Base-by-base conservation (phyloP, 2,329 filamentous ascomycete genomes). In the Celoporthe dispersa region DNA sequence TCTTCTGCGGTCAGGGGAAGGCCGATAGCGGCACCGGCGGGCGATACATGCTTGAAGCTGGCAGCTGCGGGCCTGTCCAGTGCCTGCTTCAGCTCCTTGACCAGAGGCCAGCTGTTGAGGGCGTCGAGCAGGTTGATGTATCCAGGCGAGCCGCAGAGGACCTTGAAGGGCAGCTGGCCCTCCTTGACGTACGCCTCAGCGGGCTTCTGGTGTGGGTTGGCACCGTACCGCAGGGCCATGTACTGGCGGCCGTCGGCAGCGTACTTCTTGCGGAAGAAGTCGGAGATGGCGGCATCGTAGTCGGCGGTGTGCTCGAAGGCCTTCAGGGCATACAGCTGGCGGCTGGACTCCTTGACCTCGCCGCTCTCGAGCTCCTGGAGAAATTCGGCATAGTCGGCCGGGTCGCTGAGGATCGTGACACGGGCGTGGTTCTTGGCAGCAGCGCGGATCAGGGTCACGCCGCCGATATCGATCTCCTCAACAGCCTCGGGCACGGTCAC, bases 21-120 rank as follows among this genome's bases (percentile, higher is more conserved):
- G 75, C 94, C 96, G 77, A 99, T 96, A 74, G 96, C 95, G 70
- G 95, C 96, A 78, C 96, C 96, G 59, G 96, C 96, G 28, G 96
- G 96, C 12, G 96, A 99, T 73, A 98, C 96, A 80, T 99, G 96
- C 89, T 98, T 99, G 90, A 99, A 99, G 80, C 94, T 97, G 73
- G 96, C 95, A 39, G 96, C 96, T 67, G 96, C 96, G 44, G 96
- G 93, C 80, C 92, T 91, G 75, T 92, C 91, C 31, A 98, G 90
- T 31, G 95, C 94, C 75, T 92, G 85, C 86, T 94, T 97, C 77
- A 99, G 88, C 84, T 99, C 96, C 86, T 97, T 97, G 70, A 99
- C 96, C 71, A 99, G 85, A 8, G 94, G 93, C 96, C 96, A 99
- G 75, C 94, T 94, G 82, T 99, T 99, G 76, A 99, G 88, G 65